Evolutionary conservation across 768 basidiomycete species (phyloP).

Genomic region (Gyrodon lividus): DNA sequence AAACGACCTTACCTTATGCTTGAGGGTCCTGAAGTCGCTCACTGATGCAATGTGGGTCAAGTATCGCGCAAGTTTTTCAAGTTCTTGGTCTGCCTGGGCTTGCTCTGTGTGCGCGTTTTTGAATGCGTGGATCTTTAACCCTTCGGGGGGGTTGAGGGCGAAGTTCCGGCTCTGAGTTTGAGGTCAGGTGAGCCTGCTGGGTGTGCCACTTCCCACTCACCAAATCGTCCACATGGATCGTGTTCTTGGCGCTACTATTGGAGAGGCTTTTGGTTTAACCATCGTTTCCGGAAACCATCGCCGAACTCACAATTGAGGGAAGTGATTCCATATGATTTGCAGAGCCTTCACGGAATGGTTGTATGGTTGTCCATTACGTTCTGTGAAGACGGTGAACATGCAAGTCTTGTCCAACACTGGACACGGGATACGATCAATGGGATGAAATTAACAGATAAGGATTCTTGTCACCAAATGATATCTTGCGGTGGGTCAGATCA

Average conservation of each 20-base stretch:
- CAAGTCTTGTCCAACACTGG: constrained; percentile 80
- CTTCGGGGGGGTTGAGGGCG: constrained; percentile 81
- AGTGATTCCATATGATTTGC: constrained; percentile 85
- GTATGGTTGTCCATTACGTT: constrained; percentile 70
- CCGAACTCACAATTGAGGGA: constrained; percentile 66
- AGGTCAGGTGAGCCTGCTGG: not conserved
- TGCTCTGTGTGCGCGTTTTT: constrained; percentile 71
- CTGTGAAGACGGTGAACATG: constrained; percentile 87
- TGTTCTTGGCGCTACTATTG: constrained; percentile 61
- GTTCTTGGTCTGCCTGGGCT: constrained; percentile 64
- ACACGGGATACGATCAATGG: constrained; percentile 1
- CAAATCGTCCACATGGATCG: constrained; percentile 87
- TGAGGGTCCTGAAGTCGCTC: constrained; percentile 60
- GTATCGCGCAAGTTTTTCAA: constrained; percentile 63
- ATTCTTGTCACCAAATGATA: constrained; percentile 56
- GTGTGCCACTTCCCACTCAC: constrained; percentile 36
- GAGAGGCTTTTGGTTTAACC: not conserved
- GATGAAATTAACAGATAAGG: not conserved
- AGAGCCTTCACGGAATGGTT: constrained; percentile 80
- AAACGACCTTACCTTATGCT: constrained; percentile 56
- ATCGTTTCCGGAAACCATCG: not conserved
- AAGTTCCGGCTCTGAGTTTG: constrained; percentile 69
- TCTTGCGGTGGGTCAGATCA: constrained; percentile 32
- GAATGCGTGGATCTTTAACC: constrained; percentile 81
- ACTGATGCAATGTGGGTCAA: constrained; percentile 60